These are phyloP conservation scores for Eutrema salsugineum DNA, from an alignment of 441 rosid species.

Conservation along the genomic window DNA sequence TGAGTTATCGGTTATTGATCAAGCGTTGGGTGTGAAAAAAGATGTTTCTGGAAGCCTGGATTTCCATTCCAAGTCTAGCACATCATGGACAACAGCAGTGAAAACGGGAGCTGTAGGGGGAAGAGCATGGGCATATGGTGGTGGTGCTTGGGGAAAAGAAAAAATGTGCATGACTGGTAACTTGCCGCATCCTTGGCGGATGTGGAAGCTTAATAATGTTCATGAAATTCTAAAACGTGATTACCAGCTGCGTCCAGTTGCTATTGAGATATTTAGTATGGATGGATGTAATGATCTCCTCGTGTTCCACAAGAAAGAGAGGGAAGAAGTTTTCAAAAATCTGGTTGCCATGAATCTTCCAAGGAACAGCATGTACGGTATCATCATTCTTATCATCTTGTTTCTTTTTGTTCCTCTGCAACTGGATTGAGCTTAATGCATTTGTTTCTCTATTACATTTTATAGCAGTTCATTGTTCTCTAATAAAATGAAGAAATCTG, in stretches of 20 bases:
- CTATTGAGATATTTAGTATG: conserved; percentile 99
- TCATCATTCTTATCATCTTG: conserved; percentile 25
- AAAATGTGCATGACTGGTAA: conserved; percentile 74
- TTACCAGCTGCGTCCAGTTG: conserved; percentile 99
- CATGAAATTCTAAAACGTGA: conserved; percentile 99
- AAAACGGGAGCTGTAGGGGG: conserved; percentile 79
- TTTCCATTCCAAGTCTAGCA: conserved; percentile 88
- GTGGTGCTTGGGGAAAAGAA: conserved; percentile 99
- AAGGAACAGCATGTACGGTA: conserved; percentile 90
- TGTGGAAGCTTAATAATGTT: conserved; percentile 99
- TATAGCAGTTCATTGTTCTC: background rate
- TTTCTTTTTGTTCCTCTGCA: conserved; percentile 15
- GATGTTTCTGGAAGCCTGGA: conserved; percentile 72
- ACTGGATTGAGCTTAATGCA: conserved; percentile 1
- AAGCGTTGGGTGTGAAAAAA: conserved; percentile 99
- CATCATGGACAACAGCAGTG: conserved; percentile 63
- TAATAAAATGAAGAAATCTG: background rate
- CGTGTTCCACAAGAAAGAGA: conserved; percentile 98
- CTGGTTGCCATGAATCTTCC: conserved; percentile 98
- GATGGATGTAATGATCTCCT: conserved; percentile 99
- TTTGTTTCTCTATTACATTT: background rate
- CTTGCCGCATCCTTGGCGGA: conserved; percentile 95
- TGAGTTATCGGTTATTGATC: conserved; percentile 99
- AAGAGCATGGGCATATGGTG: conserved; percentile 99
- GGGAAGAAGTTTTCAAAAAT: conserved; percentile 99